Percentiles rank a stretch among this genome's conserved stretches.
Evolutionary conservation across 192 early-diverging fungal species (phyloP).

Genomic region (Piromyces sp.): DNA sequence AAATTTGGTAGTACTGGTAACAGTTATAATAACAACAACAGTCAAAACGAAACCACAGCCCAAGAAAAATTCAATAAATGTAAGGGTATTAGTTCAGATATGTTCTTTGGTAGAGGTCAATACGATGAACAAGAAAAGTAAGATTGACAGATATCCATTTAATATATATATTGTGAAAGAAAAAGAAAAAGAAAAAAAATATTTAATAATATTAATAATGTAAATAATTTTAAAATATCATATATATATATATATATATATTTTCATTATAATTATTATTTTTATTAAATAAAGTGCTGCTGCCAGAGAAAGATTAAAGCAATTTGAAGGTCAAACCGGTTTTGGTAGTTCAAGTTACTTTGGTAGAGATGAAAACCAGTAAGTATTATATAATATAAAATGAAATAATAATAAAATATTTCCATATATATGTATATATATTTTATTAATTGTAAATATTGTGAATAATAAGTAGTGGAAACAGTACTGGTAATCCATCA

Average conservation of each 20-base stretch:
- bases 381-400: no score
- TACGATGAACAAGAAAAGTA: slow-evolving; percentile 39
- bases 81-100: slow-evolving; percentile 78
- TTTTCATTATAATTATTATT: no score
- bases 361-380: slow-evolving; percentile 14
- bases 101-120: slow-evolving; percentile 68
- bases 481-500: neutral
- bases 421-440: no score
- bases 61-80: slow-evolving; percentile 64
- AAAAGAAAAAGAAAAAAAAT: no score
- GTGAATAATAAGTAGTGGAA: no score
- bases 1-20: slow-evolving; percentile 11
- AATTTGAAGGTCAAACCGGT: slow-evolving; percentile 29
- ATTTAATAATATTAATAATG: no score
- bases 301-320: slow-evolving; percentile 18
- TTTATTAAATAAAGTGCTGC: slow-evolving; percentile 24
- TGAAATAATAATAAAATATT: no score
- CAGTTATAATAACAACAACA: neutral
- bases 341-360: slow-evolving; percentile 39
- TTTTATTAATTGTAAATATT: no score
- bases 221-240: no score
- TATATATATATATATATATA: no score
- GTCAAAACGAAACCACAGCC: slow-evolving; percentile 9
- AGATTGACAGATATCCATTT: no score
- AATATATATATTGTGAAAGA: no score